These are phyloP conservation scores for Colletotrichum trifolii DNA, from an alignment of 2,329 filamentous ascomycete species.

Conservation along the genomic window DNA sequence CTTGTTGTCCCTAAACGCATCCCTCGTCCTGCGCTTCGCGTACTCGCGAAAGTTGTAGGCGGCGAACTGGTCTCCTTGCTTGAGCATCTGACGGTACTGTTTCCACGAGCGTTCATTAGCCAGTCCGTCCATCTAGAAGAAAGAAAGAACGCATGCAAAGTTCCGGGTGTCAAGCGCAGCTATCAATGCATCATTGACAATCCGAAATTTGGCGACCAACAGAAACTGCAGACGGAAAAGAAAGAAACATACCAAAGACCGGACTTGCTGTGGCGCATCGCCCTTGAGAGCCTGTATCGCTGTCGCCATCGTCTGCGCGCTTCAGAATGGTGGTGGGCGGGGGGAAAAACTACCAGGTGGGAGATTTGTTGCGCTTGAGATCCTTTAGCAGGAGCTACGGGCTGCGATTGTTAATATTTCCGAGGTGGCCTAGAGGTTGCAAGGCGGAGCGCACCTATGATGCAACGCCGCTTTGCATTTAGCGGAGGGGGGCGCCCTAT, in stretches of 20 bases:
- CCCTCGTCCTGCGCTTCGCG: slow-evolving; percentile 87
- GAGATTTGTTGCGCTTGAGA: slow-evolving; percentile 2
- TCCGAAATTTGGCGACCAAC: background rate
- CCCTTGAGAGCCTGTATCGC: slow-evolving; percentile 55
- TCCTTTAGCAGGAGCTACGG: background rate
- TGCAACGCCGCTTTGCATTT: slow-evolving; percentile 25
- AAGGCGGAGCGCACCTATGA: slow-evolving; percentile 28
- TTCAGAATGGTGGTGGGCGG: background rate
- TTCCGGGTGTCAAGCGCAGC: background rate
- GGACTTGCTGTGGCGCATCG: slow-evolving; percentile 67
- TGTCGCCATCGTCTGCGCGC: slow-evolving; percentile 36
- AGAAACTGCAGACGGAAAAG: background rate
- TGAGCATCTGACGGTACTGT: slow-evolving; percentile 91
- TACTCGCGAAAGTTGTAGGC: slow-evolving; percentile 99
- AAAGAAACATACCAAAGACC: slow-evolving; percentile 61
- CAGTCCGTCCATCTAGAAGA: background rate
- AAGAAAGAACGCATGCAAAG: no score
- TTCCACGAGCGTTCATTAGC: slow-evolving; percentile 6
- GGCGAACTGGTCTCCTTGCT: slow-evolving; percentile 87
- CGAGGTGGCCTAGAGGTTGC: slow-evolving; percentile 5
- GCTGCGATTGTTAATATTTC: slow-evolving; percentile 30
- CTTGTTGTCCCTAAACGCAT: slow-evolving; percentile 88
- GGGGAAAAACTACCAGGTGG: background rate
- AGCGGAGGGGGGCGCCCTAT: background rate
- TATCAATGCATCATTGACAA: background rate